phyloP scores from a whole-genome alignment of 352 stramenopile genomes.

The Phytophthora meadii region DNA sequence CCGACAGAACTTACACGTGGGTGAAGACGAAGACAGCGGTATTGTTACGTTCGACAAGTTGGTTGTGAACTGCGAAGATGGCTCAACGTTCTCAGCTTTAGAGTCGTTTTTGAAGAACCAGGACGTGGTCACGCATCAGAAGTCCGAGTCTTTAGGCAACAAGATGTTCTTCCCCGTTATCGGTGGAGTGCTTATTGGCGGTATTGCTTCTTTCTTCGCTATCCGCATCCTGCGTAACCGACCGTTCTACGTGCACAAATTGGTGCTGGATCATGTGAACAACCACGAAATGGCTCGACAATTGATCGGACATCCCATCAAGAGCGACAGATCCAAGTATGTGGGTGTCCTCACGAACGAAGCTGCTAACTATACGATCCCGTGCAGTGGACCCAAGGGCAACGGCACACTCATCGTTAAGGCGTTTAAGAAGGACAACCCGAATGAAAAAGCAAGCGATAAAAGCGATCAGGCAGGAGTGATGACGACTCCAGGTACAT shows the following conservation, averaged over 20 bases:
- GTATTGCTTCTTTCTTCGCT: conserved; percentile 71
- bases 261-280: conserved; percentile 80
- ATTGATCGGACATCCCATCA: conserved; percentile 72
- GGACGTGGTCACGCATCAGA: conserved; percentile 59
- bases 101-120: conserved; percentile 67
- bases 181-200: conserved; percentile 66
- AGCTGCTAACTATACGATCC: conserved; percentile 75
- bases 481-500: conserved; percentile 69
- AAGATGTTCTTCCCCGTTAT: conserved; percentile 76
- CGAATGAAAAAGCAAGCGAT: conserved; percentile 10
- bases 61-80: conserved; percentile 53
- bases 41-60: conserved; percentile 65
- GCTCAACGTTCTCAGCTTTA: conserved; percentile 63
- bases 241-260: conserved; percentile 83
- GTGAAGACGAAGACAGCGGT: conserved; percentile 36
- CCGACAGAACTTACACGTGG: conserved; percentile 39
- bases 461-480: conserved; percentile 28
- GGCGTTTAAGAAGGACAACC: conserved; percentile 65
- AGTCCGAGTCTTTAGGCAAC: conserved; percentile 68
- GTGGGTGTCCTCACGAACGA: conserved; percentile 65
- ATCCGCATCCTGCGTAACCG: conserved; percentile 82
- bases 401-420: conserved; percentile 80
- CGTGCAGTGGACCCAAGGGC: conserved; percentile 67
- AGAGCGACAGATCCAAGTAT: conserved; percentile 75
- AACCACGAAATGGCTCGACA: conserved; percentile 67